Evolutionary conservation across 768 basidiomycete species (phyloP).

Genomic region (Tylopilus sp.): DNA sequence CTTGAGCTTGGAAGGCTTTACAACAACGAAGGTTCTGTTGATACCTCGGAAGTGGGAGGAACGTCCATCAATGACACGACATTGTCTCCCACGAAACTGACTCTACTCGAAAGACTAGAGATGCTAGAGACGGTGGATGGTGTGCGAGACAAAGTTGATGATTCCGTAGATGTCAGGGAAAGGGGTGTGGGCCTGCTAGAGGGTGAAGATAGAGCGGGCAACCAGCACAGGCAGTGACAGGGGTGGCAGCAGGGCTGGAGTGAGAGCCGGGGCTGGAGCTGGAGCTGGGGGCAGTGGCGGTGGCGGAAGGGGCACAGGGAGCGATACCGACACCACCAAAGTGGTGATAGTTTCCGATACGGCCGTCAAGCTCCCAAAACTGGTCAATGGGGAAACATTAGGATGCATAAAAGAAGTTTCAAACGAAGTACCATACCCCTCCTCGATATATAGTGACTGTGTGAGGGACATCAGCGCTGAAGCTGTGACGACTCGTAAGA

Average conservation of each 20-base stretch:
- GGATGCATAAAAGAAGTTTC: constrained; percentile 75
- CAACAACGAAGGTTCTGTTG: constrained; percentile 58
- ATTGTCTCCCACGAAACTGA: constrained; percentile 34
- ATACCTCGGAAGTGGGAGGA: constrained; percentile 33
- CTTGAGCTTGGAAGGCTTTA: too few relatives aligned
- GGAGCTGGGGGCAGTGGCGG: too few relatives aligned
- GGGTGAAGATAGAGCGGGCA: constrained; percentile 25
- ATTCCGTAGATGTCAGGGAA: constrained; percentile 30
- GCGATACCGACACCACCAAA: constrained; percentile 16
- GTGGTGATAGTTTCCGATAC: constrained; percentile 33
- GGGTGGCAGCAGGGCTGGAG: background rate
- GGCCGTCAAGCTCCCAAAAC: constrained; percentile 32
- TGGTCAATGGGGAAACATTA: constrained; percentile 40
- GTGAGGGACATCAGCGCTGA: constrained; percentile 65
- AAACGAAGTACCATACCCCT: constrained; percentile 60
- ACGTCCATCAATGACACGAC: constrained; percentile 16
- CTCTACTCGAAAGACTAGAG: constrained; percentile 43
- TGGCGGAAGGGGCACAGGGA: background rate
- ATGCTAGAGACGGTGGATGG: constrained; percentile 37
- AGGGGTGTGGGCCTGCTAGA: constrained; percentile 32
- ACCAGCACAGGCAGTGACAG: background rate
- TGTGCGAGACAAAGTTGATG: constrained; percentile 36
- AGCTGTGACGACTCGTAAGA: constrained; percentile 81
- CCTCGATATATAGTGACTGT: constrained; percentile 47
- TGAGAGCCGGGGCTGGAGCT: too few relatives aligned